Percentiles rank a stretch among this genome's conserved stretches.
Conservation (phyloP, 352 stramenopile genomes). For the Globisporangium splendens region DNA sequence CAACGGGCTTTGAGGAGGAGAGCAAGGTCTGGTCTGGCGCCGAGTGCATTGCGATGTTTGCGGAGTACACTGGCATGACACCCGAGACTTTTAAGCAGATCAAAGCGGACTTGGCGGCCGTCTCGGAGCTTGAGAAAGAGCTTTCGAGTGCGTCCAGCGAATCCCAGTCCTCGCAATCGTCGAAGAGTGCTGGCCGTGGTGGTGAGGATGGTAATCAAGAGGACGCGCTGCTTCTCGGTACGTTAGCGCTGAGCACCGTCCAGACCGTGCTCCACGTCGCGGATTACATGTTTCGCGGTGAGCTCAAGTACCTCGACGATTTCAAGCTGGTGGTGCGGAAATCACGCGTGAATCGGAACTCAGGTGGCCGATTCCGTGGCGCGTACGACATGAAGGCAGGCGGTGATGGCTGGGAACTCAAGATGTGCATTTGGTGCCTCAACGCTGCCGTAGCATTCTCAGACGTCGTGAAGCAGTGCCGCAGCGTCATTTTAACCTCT, state of each 20-base stretch:
- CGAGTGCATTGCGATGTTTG: conserved; percentile 69
- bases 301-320: conserved; percentile 77
- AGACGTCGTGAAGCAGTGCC: conserved; percentile 59
- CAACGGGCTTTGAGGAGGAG: conserved; percentile 67
- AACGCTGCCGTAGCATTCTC: conserved; percentile 83
- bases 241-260: conserved; percentile 52
- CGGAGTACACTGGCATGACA: conserved; percentile 54
- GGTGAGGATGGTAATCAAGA: conserved; percentile 22
- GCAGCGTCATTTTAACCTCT: conserved; percentile 80
- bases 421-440: conserved; percentile 86
- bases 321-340: conserved; percentile 72
- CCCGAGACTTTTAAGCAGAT: conserved; percentile 40
- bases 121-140: conserved; percentile 55
- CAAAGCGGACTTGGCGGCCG: conserved; percentile 38
- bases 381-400: conserved; percentile 18
- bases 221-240: conserved; percentile 34
- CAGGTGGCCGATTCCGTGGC: conserved; percentile 16
- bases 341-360: conserved; percentile 16
- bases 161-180: conserved; percentile 13
- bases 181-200: not conserved
- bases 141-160: conserved; percentile 26
- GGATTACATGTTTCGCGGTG: conserved; percentile 80
- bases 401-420: conserved; percentile 44
- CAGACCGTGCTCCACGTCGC: conserved; percentile 61
- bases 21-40: conserved; percentile 64